Conservation (phyloP, 192 early-diverging fungal genomes). For the Thoreauomyces humboldtii region DNA sequence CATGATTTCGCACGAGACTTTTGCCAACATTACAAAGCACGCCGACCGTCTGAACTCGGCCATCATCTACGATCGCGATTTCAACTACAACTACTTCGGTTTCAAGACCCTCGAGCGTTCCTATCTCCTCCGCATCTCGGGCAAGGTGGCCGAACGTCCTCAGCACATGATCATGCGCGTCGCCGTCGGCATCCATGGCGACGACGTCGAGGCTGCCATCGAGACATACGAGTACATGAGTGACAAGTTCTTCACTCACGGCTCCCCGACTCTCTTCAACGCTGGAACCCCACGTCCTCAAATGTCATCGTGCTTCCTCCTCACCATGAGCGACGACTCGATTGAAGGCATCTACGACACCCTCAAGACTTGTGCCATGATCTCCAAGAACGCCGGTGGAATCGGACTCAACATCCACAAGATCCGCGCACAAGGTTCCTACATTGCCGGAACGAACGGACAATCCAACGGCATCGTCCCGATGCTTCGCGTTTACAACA, state of each 20-base stretch:
- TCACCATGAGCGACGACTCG: conserved; percentile 95
- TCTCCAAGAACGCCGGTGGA: conserved; percentile 96
- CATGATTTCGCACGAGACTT: conserved; percentile 84
- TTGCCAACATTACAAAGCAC: conserved; percentile 66
- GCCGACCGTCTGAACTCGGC: conserved; percentile 88
- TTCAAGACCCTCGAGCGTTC: conserved; percentile 98
- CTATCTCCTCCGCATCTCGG: conserved; percentile 87
- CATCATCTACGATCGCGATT: conserved; percentile 96
- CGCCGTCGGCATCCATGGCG: conserved; percentile 92
- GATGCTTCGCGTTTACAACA: conserved; percentile 96
- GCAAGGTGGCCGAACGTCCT: conserved; percentile 87
- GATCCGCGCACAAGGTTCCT: conserved; percentile 91
- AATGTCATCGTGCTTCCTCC: conserved; percentile 90
- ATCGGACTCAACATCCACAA: conserved; percentile 97
- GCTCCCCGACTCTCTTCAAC: conserved; percentile 96
- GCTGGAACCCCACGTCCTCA: conserved; percentile 95
- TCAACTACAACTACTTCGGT: conserved; percentile 98
- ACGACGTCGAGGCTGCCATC: conserved; percentile 85
- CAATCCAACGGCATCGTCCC: conserved; percentile 94
- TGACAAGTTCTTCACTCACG: conserved; percentile 94
- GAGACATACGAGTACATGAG: conserved; percentile 93
- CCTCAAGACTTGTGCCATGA: conserved; percentile 94
- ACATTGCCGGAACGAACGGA: conserved; percentile 98
- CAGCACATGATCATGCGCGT: conserved; percentile 99
- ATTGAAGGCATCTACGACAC: conserved; percentile 99